These are phyloP conservation scores for Penicillium italicum DNA, from an alignment of 2,329 filamentous ascomycete genomes.

Conservation along the genomic window DNA sequence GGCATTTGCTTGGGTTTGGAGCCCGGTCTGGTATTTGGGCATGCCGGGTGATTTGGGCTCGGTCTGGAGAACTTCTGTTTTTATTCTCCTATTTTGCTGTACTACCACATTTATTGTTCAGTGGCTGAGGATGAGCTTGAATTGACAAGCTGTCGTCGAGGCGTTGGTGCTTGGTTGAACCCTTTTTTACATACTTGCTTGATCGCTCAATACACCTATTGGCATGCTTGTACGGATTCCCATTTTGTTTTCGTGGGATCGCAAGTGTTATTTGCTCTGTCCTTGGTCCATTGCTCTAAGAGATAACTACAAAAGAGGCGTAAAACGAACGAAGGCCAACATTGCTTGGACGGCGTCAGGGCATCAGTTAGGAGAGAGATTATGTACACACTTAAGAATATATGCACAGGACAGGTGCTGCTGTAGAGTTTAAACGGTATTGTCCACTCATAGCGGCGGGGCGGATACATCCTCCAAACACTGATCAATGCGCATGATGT, in stretches of 20 bases:
- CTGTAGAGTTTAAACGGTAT: not conserved
- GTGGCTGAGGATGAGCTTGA: not conserved
- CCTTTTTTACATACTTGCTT: not conserved
- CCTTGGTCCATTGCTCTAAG: not conserved
- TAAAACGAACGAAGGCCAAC: not conserved
- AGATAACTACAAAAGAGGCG: too few species aligned
- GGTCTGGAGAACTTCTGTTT: not conserved
- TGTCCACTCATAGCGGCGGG: conserved; percentile 16
- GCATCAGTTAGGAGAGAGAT: not conserved
- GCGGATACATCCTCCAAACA: conserved; percentile 57
- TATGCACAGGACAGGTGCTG: not conserved
- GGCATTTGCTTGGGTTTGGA: not conserved
- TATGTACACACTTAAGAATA: conserved; percentile 4
- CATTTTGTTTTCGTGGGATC: not conserved
- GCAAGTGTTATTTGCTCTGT: not conserved
- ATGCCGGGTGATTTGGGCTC: not conserved
- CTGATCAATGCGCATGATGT: conserved; percentile 64
- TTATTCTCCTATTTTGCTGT: not conserved
- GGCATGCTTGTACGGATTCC: not conserved
- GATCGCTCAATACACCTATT: not conserved
- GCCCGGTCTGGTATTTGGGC: not conserved
- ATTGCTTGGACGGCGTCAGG: not conserved
- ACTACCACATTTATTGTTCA: not conserved
- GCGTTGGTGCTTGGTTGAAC: conserved; percentile 4
- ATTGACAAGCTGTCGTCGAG: not conserved